phyloP scores from a whole-genome alignment of 441 rosid genomes.

The Arabidopsis lyrata region DNA sequence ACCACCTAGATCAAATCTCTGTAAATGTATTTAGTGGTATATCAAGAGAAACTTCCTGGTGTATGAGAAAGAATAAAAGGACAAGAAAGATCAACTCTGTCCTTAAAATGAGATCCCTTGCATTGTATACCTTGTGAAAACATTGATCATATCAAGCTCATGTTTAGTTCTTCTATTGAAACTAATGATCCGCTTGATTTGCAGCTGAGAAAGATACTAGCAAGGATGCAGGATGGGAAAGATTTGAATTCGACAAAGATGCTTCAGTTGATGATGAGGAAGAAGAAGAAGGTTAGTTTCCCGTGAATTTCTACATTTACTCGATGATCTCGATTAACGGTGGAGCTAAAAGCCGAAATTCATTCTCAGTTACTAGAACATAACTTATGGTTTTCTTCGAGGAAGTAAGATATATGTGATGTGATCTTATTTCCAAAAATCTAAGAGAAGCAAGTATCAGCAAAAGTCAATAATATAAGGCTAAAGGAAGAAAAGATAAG shows the following conservation, averaged over 20 bases:
- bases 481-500: too few relatives aligned
- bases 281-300: conserved; percentile 64
- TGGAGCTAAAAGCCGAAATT: background rate
- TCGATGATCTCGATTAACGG: conserved; percentile 7
- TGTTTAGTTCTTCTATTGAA: background rate
- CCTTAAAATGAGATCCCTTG: background rate
- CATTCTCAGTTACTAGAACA: background rate
- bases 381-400: too few relatives aligned
- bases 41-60: conserved; percentile 2
- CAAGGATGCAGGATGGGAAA: conserved; percentile 85
- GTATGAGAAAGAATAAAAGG: conserved; percentile 2
- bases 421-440: background rate
- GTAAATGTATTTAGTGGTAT: background rate
- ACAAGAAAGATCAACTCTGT: background rate
- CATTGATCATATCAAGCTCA: background rate
- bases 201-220: conserved; percentile 81
- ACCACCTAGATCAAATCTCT: conserved; percentile 8
- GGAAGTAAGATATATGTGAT: background rate
- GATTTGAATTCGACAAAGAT: conserved; percentile 85
- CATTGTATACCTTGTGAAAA: conserved; percentile 20
- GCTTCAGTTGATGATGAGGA: conserved; percentile 94
- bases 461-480: too few relatives aligned
- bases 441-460: background rate
- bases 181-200: conserved; percentile 9
- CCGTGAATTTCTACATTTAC: background rate